A percentile compares a stretch with the other conserved stretches of the same genome.
Evolutionary conservation across 345 rosid genomes (phyloP).

Genomic region (Lagerstroemia speciosa): DNA sequence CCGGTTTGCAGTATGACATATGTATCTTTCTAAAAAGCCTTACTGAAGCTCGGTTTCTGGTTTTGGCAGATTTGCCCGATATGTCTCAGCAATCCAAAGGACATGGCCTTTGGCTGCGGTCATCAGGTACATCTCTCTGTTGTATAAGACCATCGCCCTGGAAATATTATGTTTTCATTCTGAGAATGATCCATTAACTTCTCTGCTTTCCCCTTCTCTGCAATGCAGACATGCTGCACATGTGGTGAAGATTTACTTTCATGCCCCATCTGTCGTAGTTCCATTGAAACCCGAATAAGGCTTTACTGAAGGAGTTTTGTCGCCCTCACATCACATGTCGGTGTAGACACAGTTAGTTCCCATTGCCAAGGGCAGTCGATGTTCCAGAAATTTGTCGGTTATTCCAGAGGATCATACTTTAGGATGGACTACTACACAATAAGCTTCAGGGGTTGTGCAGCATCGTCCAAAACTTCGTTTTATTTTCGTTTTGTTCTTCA

Average conservation of each 20-base stretch:
- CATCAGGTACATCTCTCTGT: conserved; percentile 30
- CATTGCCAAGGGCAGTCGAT: background rate
- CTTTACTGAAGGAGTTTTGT: background rate
- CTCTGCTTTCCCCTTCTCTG: background rate
- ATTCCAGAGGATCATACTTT: background rate
- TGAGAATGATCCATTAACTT: background rate
- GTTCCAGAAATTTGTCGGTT: background rate
- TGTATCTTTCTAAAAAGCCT: background rate
- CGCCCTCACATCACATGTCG: background rate
- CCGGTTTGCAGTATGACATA: background rate
- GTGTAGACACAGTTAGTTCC: background rate
- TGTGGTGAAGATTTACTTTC: conserved; percentile 32
- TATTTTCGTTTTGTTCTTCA: background rate
- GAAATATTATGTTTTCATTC: background rate
- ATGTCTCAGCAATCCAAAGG: conserved; percentile 30
- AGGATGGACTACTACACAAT: background rate
- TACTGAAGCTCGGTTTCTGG: background rate
- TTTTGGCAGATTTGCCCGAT: conserved; percentile 32
- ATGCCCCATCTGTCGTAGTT: conserved; percentile 42
- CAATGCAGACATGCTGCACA: conserved; percentile 30
- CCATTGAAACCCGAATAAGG: conserved; percentile 16
- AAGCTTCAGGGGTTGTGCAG: background rate
- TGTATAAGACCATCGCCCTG: background rate
- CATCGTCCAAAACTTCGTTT: no score
- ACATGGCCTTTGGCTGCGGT: conserved; percentile 53